These are phyloP conservation scores for Mycena maculata DNA, from an alignment of 768 basidiomycete genomes.

Conservation along the genomic window DNA sequence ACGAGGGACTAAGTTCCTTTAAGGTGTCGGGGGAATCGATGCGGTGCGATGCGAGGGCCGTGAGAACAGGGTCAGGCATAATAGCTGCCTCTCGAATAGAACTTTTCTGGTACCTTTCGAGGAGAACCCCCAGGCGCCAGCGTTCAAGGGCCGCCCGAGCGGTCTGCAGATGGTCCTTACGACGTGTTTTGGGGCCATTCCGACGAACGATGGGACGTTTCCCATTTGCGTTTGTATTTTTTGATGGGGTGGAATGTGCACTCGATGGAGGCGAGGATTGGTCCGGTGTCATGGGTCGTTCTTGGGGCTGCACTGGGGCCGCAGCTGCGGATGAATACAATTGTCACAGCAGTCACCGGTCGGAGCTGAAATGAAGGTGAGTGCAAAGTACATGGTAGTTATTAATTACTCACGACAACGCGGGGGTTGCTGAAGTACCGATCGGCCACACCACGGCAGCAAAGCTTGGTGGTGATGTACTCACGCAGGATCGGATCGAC, in stretches of 20 bases:
- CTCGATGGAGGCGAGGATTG: not conserved
- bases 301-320: too few species aligned
- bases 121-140: conserved; percentile 25
- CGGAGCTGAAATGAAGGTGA: conserved; percentile 19
- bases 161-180: conserved; percentile 26
- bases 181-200: conserved; percentile 15
- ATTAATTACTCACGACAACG: conserved; percentile 35
- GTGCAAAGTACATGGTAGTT: not conserved
- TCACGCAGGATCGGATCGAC: conserved; percentile 43
- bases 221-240: conserved; percentile 34
- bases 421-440: conserved; percentile 47
- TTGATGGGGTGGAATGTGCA: conserved; percentile 21
- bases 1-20: not conserved
- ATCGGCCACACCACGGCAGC: conserved; percentile 44
- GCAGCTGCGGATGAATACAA: not conserved
- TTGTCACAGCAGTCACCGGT: conserved; percentile 39
- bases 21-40: not conserved
- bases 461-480: conserved; percentile 41
- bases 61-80: conserved; percentile 41
- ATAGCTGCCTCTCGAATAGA: conserved; percentile 19
- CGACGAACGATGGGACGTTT: conserved; percentile 33
- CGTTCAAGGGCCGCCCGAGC: conserved; percentile 18
- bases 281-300: too few species aligned
- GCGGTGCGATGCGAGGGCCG: not conserved
- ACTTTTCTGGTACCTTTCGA: conserved; percentile 12